Conservation (phyloP, 257 asterid species). For the Jasminum sambac region DNA sequence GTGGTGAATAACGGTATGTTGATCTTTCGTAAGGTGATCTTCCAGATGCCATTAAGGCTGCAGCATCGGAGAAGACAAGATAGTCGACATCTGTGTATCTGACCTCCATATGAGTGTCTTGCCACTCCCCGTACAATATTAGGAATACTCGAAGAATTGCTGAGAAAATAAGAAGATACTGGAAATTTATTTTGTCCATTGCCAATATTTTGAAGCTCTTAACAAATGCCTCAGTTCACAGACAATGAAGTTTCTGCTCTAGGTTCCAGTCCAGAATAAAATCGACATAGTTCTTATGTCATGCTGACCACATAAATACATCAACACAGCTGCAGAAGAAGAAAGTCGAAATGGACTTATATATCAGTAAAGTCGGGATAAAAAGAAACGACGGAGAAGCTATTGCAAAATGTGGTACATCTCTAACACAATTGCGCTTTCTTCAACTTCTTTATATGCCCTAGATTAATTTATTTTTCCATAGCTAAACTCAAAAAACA, state of each 20-base stretch:
- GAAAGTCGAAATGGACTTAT: background rate
- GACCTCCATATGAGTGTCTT: constrained; percentile 88
- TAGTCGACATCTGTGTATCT: constrained; percentile 92
- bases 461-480: too few species aligned
- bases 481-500: too few species aligned
- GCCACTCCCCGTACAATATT: constrained; percentile 89
- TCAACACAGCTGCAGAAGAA: constrained; percentile 11
- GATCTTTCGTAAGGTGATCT: constrained; percentile 81
- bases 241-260: too few species aligned
- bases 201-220: background rate
- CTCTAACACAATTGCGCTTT: too few species aligned
- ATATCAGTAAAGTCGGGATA: background rate
- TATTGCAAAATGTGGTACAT: too few species aligned
- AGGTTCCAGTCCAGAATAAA: background rate
- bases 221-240: too few species aligned
- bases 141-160: constrained; percentile 64
- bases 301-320: background rate
- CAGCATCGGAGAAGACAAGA: constrained; percentile 92
- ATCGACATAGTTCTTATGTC: constrained; percentile 7
- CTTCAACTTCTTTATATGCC: too few species aligned
- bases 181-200: constrained; percentile 50
- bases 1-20: constrained; percentile 89
- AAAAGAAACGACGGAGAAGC: too few species aligned
- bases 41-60: constrained; percentile 70
- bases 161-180: constrained; percentile 54